Percentiles rank a stretch among this genome's conserved stretches.
Evolutionary conservation across 768 basidiomycete species (phyloP).

Genomic region (Pleurotus platypus): DNA sequence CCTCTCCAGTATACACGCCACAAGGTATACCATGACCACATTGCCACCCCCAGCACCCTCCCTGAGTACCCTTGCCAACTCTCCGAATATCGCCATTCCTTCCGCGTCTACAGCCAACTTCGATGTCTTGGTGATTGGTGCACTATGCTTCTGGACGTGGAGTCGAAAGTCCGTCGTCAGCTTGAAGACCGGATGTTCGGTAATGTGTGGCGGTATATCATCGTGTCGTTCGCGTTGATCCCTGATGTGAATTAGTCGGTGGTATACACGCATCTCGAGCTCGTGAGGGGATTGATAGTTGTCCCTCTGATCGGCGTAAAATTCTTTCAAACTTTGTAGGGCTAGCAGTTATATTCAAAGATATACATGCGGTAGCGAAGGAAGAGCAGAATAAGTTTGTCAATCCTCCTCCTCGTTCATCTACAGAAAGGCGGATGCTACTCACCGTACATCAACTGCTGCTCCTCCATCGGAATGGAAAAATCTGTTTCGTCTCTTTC

Average conservation of each 20-base stretch:
- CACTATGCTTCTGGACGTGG: conserved; percentile 77
- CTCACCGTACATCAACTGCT: conserved; percentile 90
- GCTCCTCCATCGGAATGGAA: conserved; percentile 72
- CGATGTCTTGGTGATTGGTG: conserved; percentile 69
- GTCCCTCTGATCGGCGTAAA: conserved; percentile 80
- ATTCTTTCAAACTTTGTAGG: conserved; percentile 88
- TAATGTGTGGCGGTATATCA: conserved; percentile 65
- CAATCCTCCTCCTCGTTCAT: neutral
- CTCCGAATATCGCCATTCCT: conserved; percentile 65
- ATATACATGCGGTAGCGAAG: neutral
- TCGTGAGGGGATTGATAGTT: conserved; percentile 75
- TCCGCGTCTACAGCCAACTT: conserved; percentile 57
- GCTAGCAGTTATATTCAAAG: conserved; percentile 40
- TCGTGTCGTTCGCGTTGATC: conserved; percentile 77
- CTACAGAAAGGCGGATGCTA: conserved; percentile 7
- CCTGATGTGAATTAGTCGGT: conserved; percentile 87
- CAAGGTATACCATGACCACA: conserved; percentile 76
- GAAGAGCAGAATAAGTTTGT: neutral
- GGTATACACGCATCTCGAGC: conserved; percentile 95
- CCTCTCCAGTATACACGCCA: conserved; percentile 86
- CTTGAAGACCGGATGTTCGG: conserved; percentile 72
- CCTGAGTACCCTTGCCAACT: conserved; percentile 58
- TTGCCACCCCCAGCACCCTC: conserved; percentile 67
- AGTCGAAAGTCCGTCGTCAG: conserved; percentile 78
- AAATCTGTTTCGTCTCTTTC: conserved; percentile 56